phyloP scores from a whole-genome alignment of 1,284 basidiomycete genomes.

The Cutaneotrichosporon spelunceum region DNA sequence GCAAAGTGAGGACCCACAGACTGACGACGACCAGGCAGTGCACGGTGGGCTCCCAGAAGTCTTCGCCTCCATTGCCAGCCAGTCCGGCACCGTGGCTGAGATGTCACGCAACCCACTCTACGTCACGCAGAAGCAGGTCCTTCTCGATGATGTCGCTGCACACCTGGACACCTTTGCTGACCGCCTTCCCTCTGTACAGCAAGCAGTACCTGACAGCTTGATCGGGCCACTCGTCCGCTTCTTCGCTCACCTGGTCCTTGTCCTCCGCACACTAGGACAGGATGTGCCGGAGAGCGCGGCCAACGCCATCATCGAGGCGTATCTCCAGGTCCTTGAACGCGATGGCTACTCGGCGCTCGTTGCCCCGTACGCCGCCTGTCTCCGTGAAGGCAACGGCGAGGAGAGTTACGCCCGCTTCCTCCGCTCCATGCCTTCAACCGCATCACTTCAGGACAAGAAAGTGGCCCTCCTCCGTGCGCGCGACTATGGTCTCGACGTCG shows the following conservation, averaged over 20 bases:
- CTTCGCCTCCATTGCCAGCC: slow-evolving; percentile 42
- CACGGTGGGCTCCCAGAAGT: slow-evolving; percentile 45
- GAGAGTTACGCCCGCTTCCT: slow-evolving; percentile 91
- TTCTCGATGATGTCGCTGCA: slow-evolving; percentile 67
- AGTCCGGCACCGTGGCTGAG: slow-evolving; percentile 47
- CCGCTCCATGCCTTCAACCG: slow-evolving; percentile 67
- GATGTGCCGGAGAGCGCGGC: slow-evolving; percentile 68
- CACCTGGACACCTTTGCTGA: slow-evolving; percentile 71
- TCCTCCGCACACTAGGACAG: slow-evolving; percentile 75
- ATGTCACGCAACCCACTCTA: slow-evolving; percentile 72
- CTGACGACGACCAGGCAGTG: slow-evolving; percentile 36
- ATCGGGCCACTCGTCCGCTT: slow-evolving; percentile 64
- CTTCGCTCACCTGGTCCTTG: slow-evolving; percentile 92
- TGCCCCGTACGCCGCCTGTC: slow-evolving; percentile 85
- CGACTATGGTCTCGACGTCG: slow-evolving; percentile 78
- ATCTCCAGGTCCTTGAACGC: slow-evolving; percentile 79
- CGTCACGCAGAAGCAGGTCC: slow-evolving; percentile 69
- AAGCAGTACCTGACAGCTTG: slow-evolving; percentile 4
- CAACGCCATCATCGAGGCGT: slow-evolving; percentile 81
- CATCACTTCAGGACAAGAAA: slow-evolving; percentile 66
- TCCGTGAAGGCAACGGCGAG: slow-evolving; percentile 82
- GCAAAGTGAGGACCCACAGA: slow-evolving; percentile 38
- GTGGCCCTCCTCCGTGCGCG: slow-evolving; percentile 70
- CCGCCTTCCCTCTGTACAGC: slow-evolving; percentile 52
- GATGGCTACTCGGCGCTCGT: slow-evolving; percentile 82